These are phyloP conservation scores for Fulvia fulva DNA, from an alignment of 2,329 filamentous ascomycete genomes.

Conservation along the genomic window DNA sequence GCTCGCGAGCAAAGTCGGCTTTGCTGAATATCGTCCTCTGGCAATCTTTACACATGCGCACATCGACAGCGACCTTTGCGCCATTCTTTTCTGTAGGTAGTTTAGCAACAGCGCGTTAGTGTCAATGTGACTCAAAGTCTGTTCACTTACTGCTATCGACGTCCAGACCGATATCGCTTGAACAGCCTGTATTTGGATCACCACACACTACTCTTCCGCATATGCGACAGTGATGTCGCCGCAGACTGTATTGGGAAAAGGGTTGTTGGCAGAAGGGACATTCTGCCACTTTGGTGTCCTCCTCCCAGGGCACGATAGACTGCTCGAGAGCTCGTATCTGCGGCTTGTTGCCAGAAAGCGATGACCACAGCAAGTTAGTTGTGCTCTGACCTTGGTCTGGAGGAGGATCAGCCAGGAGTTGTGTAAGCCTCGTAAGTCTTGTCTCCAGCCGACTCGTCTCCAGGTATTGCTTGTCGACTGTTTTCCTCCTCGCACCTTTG, in stretches of 20 bases:
- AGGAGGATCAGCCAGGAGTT: constrained; percentile 71
- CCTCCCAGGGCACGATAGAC: constrained; percentile 90
- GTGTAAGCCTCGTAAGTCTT: constrained; percentile 82
- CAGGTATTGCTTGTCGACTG: constrained; percentile 77
- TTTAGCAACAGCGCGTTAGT: constrained; percentile 33
- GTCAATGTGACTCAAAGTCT: constrained; percentile 13
- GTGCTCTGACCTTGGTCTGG: constrained; percentile 53
- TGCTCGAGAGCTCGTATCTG: constrained; percentile 73
- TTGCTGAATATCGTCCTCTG: constrained; percentile 66
- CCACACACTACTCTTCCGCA: constrained; percentile 92
- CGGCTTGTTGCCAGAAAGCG: constrained; percentile 50
- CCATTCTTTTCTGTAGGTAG: constrained; percentile 40
- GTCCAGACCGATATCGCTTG: constrained; percentile 75
- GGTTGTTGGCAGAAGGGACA: constrained; percentile 97
- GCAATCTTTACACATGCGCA: constrained; percentile 92
- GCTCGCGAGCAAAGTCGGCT: constrained; percentile 71
- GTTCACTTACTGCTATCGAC: constrained; percentile 58
- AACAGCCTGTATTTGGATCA: constrained; percentile 79
- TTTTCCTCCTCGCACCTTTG: constrained; percentile 64
- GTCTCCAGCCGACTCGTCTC: constrained; percentile 90
- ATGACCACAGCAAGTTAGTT: constrained; percentile 54
- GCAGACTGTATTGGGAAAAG: constrained; percentile 88
- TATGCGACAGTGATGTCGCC: constrained; percentile 89
- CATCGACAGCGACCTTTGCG: constrained; percentile 65
- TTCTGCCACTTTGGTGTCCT: constrained; percentile 71